phyloP scores from a whole-genome alignment of 2,329 filamentous ascomycete species.

The Teratosphaeriaceae sp. region DNA sequence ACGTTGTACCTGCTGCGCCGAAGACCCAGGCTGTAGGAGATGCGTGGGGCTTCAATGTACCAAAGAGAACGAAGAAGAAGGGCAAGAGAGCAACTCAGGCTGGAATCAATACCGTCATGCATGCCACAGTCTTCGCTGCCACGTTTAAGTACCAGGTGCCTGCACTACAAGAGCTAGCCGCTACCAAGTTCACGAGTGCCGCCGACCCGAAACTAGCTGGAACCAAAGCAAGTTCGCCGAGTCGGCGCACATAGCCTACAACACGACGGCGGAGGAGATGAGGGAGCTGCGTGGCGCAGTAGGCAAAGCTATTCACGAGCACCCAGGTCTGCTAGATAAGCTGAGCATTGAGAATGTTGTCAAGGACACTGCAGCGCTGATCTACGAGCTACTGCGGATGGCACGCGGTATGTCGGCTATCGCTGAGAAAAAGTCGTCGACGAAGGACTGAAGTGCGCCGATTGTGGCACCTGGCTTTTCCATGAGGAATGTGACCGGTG shows the following conservation, averaged over 20 bases:
- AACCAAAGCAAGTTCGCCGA: constrained; percentile 31
- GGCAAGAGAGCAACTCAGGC: too few species aligned
- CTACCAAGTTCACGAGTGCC: constrained; percentile 32
- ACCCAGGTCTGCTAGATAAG: constrained; percentile 14
- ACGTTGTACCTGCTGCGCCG: too few species aligned
- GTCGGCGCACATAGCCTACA: constrained; percentile 35
- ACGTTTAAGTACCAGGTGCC: constrained; percentile 36
- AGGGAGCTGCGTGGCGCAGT: constrained; percentile 31
- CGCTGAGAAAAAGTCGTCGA: too few species aligned
- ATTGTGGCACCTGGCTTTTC: too few species aligned
- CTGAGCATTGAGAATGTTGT: constrained; percentile 15
- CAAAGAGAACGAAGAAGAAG: too few species aligned
- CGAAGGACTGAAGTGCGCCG: too few species aligned
- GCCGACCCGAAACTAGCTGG: constrained; percentile 25
- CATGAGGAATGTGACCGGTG: too few species aligned
- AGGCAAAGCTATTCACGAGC: neutral
- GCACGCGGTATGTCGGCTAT: neutral
- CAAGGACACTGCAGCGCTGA: neutral
- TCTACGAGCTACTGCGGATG: constrained; percentile 11
- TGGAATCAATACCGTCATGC: too few species aligned
- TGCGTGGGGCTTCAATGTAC: too few species aligned
- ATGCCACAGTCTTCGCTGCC: constrained; percentile 38
- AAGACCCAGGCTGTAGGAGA: too few species aligned
- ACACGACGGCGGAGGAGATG: constrained; percentile 35
- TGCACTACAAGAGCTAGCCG: constrained; percentile 33